A percentile compares a stretch with the other conserved stretches of the same genome.
Evolutionary conservation across 2,329 filamentous ascomycete species (phyloP).

Genomic region (Teratosphaeriaceae sp.): DNA sequence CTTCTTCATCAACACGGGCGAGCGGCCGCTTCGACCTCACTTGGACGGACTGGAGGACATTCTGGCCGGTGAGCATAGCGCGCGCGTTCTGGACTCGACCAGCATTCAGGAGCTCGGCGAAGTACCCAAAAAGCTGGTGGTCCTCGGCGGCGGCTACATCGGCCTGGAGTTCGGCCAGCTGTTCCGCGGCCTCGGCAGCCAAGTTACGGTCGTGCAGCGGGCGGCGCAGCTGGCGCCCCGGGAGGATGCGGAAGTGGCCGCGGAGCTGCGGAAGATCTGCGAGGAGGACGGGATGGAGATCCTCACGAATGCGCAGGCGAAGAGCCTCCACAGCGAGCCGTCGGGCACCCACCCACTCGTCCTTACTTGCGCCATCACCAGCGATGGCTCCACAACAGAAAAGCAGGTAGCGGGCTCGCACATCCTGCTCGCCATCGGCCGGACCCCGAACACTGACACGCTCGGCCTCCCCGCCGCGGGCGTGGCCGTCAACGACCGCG

Average conservation of each 20-base stretch:
- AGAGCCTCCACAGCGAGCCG: background rate
- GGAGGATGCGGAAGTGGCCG: background rate
- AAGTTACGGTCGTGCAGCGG: background rate
- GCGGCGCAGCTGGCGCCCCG: conserved; percentile 2
- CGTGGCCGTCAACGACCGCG: conserved; percentile 34
- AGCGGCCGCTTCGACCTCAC: conserved; percentile 35
- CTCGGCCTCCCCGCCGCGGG: conserved; percentile 38
- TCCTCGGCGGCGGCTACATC: conserved; percentile 2
- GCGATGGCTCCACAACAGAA: conserved; percentile 5
- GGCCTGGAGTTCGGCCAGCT: background rate
- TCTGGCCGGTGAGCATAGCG: conserved; percentile 13
- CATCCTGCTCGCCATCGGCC: conserved; percentile 45
- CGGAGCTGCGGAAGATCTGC: background rate
- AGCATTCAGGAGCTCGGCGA: conserved; percentile 41
- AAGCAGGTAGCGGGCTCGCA: conserved; percentile 34
- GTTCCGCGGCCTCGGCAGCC: background rate
- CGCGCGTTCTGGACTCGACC: conserved; percentile 41
- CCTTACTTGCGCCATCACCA: background rate
- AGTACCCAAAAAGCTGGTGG: conserved; percentile 19
- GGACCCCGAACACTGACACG: conserved; percentile 44
- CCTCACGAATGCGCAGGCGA: background rate
- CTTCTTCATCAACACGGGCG: conserved; percentile 45
- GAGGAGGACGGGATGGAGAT: background rate
- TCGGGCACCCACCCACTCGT: background rate
- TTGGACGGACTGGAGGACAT: conserved; percentile 24